Conservation (phyloP, 148 eudicot genomes). For the Hydrangea macrophylla region DNA sequence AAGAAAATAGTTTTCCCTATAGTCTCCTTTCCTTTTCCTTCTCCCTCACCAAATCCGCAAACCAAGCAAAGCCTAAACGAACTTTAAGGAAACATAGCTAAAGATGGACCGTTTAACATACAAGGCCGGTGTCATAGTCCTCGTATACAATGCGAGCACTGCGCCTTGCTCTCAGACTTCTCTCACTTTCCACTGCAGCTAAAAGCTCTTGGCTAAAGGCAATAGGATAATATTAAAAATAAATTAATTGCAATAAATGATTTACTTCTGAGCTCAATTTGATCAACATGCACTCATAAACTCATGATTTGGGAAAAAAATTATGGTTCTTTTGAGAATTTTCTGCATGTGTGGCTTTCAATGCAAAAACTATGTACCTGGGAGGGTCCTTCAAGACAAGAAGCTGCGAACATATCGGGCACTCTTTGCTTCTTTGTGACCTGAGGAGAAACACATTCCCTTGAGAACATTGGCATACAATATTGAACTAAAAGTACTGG, state of each 20-base stretch:
- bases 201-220: slow-evolving; percentile 67
- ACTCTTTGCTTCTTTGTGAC: slow-evolving; percentile 81
- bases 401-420: slow-evolving; percentile 81
- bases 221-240: neutral
- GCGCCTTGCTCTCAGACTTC: slow-evolving; percentile 39
- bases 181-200: slow-evolving; percentile 55
- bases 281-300: neutral
- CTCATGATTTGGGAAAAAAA: neutral
- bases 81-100: neutral
- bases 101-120: slow-evolving; percentile 24
- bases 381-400: slow-evolving; percentile 64
- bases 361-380: slow-evolving; percentile 34
- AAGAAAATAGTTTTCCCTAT: too few species aligned
- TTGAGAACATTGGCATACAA: neutral
- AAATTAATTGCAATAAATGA: neutral
- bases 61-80: neutral
- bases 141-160: slow-evolving; percentile 14
- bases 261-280: neutral
- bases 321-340: neutral
- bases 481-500: neutral
- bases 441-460: slow-evolving; percentile 26
- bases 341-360: neutral
- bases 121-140: slow-evolving; percentile 33
- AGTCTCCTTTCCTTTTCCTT: too few species aligned
- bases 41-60: too few species aligned